A percentile compares a stretch with the other conserved stretches of the same genome.
These are phyloP conservation scores for Rhodotorula glutinis DNA, from an alignment of 1,284 basidiomycete genomes.

Conservation along the genomic window DNA sequence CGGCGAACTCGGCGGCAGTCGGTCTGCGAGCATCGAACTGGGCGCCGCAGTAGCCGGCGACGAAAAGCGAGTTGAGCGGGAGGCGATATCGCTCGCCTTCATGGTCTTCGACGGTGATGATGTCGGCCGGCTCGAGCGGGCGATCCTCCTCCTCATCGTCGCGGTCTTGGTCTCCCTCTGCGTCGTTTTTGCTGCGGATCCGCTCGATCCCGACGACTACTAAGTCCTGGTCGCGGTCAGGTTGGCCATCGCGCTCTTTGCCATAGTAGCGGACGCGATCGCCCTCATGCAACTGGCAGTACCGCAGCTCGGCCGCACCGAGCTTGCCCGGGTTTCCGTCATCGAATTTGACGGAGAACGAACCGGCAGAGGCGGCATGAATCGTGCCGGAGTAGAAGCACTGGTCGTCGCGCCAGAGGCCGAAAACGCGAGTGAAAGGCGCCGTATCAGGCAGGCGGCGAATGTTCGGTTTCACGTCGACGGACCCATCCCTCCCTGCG, in stretches of 20 bases:
- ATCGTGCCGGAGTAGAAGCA: constrained; percentile 27
- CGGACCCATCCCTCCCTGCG: background rate
- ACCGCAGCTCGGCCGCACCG: constrained; percentile 19
- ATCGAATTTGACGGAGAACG: constrained; percentile 28
- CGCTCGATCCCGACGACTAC: constrained; percentile 19
- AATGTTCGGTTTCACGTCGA: constrained; percentile 2
- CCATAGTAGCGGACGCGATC: constrained; percentile 23
- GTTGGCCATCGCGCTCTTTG: constrained; percentile 15
- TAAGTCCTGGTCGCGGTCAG: background rate
- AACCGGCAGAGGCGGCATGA: background rate
- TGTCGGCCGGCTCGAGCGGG: constrained; percentile 36
- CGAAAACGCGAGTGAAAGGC: constrained; percentile 39
- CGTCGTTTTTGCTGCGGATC: background rate
- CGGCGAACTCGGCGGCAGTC: constrained; percentile 42
- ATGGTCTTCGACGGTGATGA: constrained; percentile 42
- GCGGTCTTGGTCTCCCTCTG: background rate
- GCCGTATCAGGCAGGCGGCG: constrained; percentile 5
- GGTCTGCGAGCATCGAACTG: constrained; percentile 43
- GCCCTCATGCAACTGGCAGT: constrained; percentile 24
- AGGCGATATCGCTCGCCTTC: constrained; percentile 10
- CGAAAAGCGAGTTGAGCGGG: constrained; percentile 10
- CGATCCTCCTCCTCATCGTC: background rate
- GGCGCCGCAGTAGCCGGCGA: background rate
- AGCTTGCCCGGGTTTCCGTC: constrained; percentile 28
- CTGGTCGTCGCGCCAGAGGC: constrained; percentile 32